Evolutionary conservation across 2,329 filamentous ascomycete genomes (phyloP).

Genomic region (Taxawa tesnikishii): DNA sequence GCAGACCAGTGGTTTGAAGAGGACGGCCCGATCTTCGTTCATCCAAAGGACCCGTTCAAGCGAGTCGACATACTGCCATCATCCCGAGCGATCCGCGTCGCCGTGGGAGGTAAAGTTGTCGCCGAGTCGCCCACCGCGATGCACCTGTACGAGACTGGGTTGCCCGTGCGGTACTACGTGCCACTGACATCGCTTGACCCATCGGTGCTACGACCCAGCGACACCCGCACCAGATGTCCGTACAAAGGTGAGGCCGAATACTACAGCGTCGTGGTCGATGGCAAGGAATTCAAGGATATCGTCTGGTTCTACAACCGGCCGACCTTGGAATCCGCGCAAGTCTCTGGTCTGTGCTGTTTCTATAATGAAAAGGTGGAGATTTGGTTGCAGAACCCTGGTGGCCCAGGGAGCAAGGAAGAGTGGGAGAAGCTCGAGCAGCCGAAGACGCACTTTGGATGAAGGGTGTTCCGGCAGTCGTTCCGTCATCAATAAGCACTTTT

Average conservation of each 20-base stretch:
- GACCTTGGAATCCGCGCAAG: slow-evolving; percentile 40
- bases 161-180: slow-evolving; percentile 49
- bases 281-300: slow-evolving; percentile 34
- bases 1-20: slow-evolving; percentile 43
- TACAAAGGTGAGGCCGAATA: slow-evolving; percentile 58
- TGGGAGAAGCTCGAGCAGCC: slow-evolving; percentile 17
- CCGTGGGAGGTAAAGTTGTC: slow-evolving; percentile 33
- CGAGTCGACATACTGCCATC: slow-evolving; percentile 50
- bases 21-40: slow-evolving; percentile 45
- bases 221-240: slow-evolving; percentile 46
- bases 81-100: slow-evolving; percentile 39
- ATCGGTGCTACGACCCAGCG: slow-evolving; percentile 35
- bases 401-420: no score
- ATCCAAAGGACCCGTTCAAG: slow-evolving; percentile 57
- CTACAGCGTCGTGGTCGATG: slow-evolving; percentile 41
- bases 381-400: slow-evolving; percentile 40
- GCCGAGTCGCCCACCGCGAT: slow-evolving; percentile 32
- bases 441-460: slow-evolving; percentile 15
- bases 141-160: slow-evolving; percentile 48
- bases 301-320: slow-evolving; percentile 53
- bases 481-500: no score
- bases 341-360: slow-evolving; percentile 46
- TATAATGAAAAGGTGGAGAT: slow-evolving; percentile 59
- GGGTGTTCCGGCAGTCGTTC: no score
- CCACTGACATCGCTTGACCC: slow-evolving; percentile 35